Evolutionary conservation across 345 rosid genomes (phyloP).

Genomic region (Populus alba): DNA sequence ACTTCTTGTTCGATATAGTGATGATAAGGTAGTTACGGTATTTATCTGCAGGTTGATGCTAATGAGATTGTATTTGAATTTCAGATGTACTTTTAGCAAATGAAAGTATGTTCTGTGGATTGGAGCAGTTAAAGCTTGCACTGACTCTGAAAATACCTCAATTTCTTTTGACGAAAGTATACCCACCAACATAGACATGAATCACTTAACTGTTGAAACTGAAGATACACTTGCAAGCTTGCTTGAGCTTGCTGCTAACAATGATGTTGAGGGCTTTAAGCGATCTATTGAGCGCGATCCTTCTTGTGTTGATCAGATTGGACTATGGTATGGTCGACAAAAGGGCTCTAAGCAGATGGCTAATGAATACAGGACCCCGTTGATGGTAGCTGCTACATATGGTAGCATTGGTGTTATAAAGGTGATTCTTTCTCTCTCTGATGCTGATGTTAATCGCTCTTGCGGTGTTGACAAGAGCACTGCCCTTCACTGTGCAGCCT

Average conservation of each 20-base stretch:
- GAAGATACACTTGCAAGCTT: conserved; percentile 79
- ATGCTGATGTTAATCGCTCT: conserved; percentile 68
- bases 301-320: conserved; percentile 64
- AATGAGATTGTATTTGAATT: conserved; percentile 13
- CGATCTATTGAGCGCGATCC: conserved; percentile 59
- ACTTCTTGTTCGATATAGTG: not conserved
- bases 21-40: not conserved
- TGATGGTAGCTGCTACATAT: conserved; percentile 93
- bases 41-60: conserved; percentile 17
- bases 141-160: conserved; percentile 21
- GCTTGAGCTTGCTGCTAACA: conserved; percentile 92
- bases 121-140: conserved; percentile 38
- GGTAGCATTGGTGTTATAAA: conserved; percentile 78
- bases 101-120: conserved; percentile 59
- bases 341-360: conserved; percentile 85
- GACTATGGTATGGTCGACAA: conserved; percentile 85
- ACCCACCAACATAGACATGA: conserved; percentile 50
- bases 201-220: conserved; percentile 73
- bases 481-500: conserved; percentile 92
- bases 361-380: conserved; percentile 70
- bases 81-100: conserved; percentile 35
- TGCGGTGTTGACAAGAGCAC: conserved; percentile 70
- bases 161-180: conserved; percentile 33
- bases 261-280: conserved; percentile 66
- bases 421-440: conserved; percentile 62